Evolutionary conservation across 2,329 filamentous ascomycete genomes (phyloP), one percentile per base, ranked within the genome.

Genomic region (Madurella fahalii): DNA sequence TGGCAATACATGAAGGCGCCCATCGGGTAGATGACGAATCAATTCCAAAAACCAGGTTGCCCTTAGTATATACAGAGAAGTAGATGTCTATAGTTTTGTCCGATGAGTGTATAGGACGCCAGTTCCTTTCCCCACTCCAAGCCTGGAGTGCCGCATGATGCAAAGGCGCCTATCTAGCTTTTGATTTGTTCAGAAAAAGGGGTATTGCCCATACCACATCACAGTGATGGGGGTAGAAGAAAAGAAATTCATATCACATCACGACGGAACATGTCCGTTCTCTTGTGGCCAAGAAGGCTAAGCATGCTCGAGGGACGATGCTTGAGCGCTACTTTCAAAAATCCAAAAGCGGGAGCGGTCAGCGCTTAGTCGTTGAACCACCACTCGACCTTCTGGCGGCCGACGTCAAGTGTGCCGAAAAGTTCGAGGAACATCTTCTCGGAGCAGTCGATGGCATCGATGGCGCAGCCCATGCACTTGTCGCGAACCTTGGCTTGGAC

Each of bases 381-480:
- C 79, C 80, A 83, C 31, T 65, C 63, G 48, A 74, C 69, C 3
- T 62, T 47, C 32, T 62, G 62, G 52, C 77, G 74, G 30, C 80
- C 80, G 34, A 68, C 64, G 18, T 61, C 70, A n/a, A 78, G 68
- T 25, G 70, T 65, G 52, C 71, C 76, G 47, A 73, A 78, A 51
- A 88, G 73, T 17, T 77, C 72, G n/a, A 64, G 59, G 70, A 84
- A 87, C 58, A 79, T 71, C 62, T 77, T 75, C 57, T 75, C 70
- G 60, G 79, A 82, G 61, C 86, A 76, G 64, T 90, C 87, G 47
- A 90, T 80, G 63, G 77, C 74, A 40, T 68, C 60, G 34, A 63
- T 50, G 47, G 49, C 65, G 69, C 89, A 94, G 63, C 85, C 85
- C 72, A 81, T 80, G 77, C 89, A 94, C 74, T 89, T 90, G 75